phyloP scores from a whole-genome alignment of 2,329 filamentous ascomycete species.

The Furcasterigmium sp. region DNA sequence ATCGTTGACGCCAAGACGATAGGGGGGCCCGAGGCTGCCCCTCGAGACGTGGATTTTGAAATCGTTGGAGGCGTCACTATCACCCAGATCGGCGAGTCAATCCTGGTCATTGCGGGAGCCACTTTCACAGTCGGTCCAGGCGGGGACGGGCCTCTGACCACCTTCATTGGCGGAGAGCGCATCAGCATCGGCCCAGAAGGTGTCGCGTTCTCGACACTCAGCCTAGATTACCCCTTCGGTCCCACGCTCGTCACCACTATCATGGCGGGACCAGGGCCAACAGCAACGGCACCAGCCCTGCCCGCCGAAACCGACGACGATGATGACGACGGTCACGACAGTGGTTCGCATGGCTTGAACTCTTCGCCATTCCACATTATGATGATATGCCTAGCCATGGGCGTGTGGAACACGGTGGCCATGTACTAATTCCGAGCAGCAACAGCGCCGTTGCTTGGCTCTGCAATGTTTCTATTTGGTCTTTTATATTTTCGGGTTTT shows the following conservation, averaged over 20 bases:
- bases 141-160: constrained; percentile 31
- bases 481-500: too few species aligned
- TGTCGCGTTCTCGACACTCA: constrained; percentile 41
- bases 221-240: constrained; percentile 38
- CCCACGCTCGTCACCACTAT: constrained; percentile 36
- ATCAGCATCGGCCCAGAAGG: constrained; percentile 46
- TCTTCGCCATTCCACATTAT: not conserved
- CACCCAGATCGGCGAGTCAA: constrained; percentile 40
- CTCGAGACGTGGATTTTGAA: constrained; percentile 33
- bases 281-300: constrained; percentile 12
- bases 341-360: too few species aligned
- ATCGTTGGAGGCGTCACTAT: constrained; percentile 49
- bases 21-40: constrained; percentile 31
- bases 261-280: constrained; percentile 22
- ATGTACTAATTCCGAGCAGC: too few species aligned
- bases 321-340: constrained; percentile 16
- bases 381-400: constrained; percentile 28
- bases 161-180: constrained; percentile 42
- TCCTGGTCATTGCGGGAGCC: constrained; percentile 42
- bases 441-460: too few species aligned
- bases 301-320: constrained; percentile 8
- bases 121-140: constrained; percentile 47
- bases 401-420: constrained; percentile 24
- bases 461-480: too few species aligned
- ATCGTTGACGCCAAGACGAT: constrained; percentile 33